A percentile compares a stretch with the other conserved stretches of the same genome.
Conservation (phyloP, 176 grass and related monocot species). For the Carex parvula region DNA sequence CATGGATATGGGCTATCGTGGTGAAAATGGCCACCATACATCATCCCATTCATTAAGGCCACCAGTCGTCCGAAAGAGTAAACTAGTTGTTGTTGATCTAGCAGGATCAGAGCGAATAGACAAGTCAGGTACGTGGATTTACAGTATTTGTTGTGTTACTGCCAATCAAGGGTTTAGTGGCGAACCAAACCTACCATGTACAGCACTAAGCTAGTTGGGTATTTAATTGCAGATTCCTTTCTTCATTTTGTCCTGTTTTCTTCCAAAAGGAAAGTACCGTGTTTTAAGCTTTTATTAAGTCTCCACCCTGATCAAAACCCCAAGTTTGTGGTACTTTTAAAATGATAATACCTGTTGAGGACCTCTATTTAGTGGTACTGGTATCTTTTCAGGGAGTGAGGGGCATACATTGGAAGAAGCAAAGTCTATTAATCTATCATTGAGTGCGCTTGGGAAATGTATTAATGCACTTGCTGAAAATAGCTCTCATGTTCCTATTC, state of each 20-base stretch:
- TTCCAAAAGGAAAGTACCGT: background rate
- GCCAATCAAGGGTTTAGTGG: background rate
- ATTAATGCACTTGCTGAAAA: constrained; percentile 99
- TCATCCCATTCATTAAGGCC: constrained; percentile 82
- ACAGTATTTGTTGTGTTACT: background rate
- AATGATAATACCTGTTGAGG: constrained; percentile 10
- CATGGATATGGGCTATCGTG: constrained; percentile 47
- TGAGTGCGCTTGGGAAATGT: constrained; percentile 94
- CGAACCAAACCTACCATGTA: background rate
- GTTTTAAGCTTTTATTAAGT: background rate
- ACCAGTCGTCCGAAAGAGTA: constrained; percentile 89
- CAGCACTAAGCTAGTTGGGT: background rate
- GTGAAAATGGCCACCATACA: constrained; percentile 78
- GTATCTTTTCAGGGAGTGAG: constrained; percentile 73
- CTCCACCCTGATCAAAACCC: background rate
- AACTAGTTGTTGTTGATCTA: constrained; percentile 95
- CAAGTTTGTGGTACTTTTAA: background rate
- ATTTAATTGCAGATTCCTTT: background rate
- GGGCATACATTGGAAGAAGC: constrained; percentile 99
- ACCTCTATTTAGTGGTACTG: constrained; percentile 24
- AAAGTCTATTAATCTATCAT: constrained; percentile 97
- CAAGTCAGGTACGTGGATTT: constrained; percentile 60
- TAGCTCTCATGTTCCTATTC: constrained; percentile 90
- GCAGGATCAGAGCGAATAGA: constrained; percentile 98
- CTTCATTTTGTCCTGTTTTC: background rate